These are phyloP conservation scores for Medicago lupulina DNA, from an alignment of 306 rosid species.

Conservation along the genomic window DNA sequence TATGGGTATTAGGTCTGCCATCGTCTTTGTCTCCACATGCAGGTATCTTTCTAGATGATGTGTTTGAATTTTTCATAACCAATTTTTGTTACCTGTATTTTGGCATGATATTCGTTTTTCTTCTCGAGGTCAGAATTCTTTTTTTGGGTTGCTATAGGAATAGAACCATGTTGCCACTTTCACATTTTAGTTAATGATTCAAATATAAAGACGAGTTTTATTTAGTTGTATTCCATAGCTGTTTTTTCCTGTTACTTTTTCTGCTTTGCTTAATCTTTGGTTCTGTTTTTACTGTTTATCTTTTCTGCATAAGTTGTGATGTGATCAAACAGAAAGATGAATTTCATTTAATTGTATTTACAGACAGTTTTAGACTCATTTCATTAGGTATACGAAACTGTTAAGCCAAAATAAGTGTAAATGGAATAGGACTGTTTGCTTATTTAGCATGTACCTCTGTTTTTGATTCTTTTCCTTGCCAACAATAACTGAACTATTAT, in stretches of 20 bases:
- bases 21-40: slow-evolving; percentile 78
- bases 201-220: too few species aligned
- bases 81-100: slow-evolving; percentile 24
- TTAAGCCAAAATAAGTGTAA: slow-evolving; percentile 1
- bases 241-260: too few species aligned
- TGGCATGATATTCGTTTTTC: slow-evolving; percentile 21
- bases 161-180: background rate
- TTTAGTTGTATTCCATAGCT: too few species aligned
- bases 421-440: background rate
- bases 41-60: slow-evolving; percentile 56
- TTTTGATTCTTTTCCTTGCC: background rate
- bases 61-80: slow-evolving; percentile 9
- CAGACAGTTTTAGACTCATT: background rate
- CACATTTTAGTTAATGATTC: background rate
- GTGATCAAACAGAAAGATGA: background rate
- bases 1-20: slow-evolving; percentile 77
- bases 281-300: background rate
- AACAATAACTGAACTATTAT: background rate
- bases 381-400: background rate
- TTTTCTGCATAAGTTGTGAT: background rate
- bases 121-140: background rate
- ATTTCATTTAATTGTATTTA: background rate
- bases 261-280: background rate
- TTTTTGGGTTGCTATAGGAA: too few species aligned
- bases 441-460: background rate